Evolutionary conservation across 768 basidiomycete species (phyloP).

Genomic region (Ramaria sp.): DNA sequence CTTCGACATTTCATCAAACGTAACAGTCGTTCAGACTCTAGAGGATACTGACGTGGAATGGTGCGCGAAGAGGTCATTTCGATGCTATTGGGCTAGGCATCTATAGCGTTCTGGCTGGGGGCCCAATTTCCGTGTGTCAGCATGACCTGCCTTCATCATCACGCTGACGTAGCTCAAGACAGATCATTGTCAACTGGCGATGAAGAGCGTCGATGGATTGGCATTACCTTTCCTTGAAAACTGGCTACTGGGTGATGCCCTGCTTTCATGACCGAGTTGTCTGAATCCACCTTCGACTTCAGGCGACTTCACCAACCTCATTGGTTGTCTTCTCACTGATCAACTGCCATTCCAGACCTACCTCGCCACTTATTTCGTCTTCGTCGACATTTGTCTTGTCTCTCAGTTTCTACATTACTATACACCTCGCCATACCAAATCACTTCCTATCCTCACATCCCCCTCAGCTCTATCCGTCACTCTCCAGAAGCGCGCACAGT

Average conservation of each 20-base stretch:
- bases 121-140: slow-evolving; percentile 79
- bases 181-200: slow-evolving; percentile 70
- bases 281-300: slow-evolving; percentile 1
- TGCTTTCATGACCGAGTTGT: not conserved
- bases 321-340: slow-evolving; percentile 85
- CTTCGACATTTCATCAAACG: no score
- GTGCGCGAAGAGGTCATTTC: slow-evolving; percentile 1
- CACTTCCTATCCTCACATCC: slow-evolving; percentile 30
- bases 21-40: not conserved
- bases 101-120: slow-evolving; percentile 72
- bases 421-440: slow-evolving; percentile 24
- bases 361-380: slow-evolving; percentile 86
- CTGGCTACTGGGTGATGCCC: slow-evolving; percentile 73
- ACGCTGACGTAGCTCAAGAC: slow-evolving; percentile 32
- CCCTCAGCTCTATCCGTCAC: slow-evolving; percentile 27
- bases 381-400: slow-evolving; percentile 68
- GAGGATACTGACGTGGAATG: not conserved
- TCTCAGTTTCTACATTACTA: slow-evolving; percentile 75
- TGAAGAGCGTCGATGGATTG: slow-evolving; percentile 79
- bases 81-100: slow-evolving; percentile 48
- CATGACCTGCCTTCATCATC: not conserved
- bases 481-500: not conserved
- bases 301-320: slow-evolving; percentile 89
- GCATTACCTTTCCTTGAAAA: slow-evolving; percentile 88
- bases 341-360: slow-evolving; percentile 94